Evolutionary conservation across 495 filamentous ascomycete genomes (phyloP).

Genomic region (Clavariopsis aquatica): DNA sequence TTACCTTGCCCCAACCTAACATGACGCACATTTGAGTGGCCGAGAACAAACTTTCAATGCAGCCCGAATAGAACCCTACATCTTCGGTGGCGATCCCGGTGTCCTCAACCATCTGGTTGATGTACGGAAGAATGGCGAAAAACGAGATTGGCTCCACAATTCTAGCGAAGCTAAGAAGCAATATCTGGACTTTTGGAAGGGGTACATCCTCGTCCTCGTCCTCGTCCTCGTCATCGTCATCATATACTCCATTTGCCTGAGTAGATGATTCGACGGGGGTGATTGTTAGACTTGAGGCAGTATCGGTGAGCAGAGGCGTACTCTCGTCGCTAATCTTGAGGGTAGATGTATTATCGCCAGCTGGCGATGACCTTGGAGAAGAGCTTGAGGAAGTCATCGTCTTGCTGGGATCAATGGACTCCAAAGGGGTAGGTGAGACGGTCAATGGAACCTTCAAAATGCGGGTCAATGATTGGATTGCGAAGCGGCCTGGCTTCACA

Average conservation of each 20-base stretch:
- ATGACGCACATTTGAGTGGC: constrained; percentile 65
- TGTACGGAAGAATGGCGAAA: constrained; percentile 74
- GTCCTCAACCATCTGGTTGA: constrained; percentile 68
- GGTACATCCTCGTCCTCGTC: constrained; percentile 47
- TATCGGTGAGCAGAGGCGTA: constrained; percentile 25
- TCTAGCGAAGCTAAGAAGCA: constrained; percentile 66
- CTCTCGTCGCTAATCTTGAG: constrained; percentile 23
- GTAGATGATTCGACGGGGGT: constrained; percentile 6
- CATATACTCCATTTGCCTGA: constrained; percentile 1
- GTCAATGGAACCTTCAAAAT: background rate
- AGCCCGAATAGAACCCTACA: constrained; percentile 70
- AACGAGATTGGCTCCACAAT: constrained; percentile 73
- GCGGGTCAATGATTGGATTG: background rate
- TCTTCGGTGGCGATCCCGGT: constrained; percentile 60
- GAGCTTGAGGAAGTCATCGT: background rate
- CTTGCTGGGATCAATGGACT: background rate
- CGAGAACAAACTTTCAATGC: constrained; percentile 71
- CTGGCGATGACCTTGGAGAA: background rate
- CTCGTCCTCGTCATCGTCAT: too few species aligned
- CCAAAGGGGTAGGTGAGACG: too few species aligned
- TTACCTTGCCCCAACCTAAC: constrained; percentile 59
- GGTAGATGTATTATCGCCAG: background rate
- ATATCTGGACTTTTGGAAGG: constrained; percentile 60
- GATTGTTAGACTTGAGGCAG: constrained; percentile 5
- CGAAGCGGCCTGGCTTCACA: background rate